Base-by-base conservation (phyloP, 2,329 filamentous ascomycete genomes). In the Trichoderma citrinoviride region DNA sequence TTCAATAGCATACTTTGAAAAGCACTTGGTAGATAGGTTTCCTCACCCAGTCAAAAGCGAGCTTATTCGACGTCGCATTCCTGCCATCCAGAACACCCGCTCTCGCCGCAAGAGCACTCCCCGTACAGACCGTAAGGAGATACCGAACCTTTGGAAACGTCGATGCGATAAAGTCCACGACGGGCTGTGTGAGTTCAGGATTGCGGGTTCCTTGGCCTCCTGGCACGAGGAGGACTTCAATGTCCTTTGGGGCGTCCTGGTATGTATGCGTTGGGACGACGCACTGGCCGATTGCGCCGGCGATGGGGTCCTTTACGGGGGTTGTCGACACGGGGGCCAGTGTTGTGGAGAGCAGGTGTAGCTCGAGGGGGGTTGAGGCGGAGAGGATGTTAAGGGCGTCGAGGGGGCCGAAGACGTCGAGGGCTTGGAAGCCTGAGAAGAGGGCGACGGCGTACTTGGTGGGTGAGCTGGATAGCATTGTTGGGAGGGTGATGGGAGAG, bases 51-150 rank as follows among this genome's bases (percentile, higher is more conserved):
- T 75, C 72, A 72, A 82, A 89, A 0, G 78, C 75, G 3, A 70
- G 68, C 72, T 89, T 90, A 71, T 89, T 90, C 0, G 83, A 85
- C 0, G 87, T 90, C 1, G 86, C 88, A 17, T 75, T 76, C 46
- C 76, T 79, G 0, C 83, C 83, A 64, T 89, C 80, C 15, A 90
- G 73, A 0, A 88, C 70, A 0, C 86, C 87, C 0, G 86, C 77
- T 23, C 78, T 74, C 0, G 87, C 86, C 0, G 83, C 77, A 6
- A 87, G 72, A 2, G 80, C 79, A 2, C 82, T 77, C 0, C 87
- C 87, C 0, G 85, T 90, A 70, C 88, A 90, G 0, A 90, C 81
- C 0, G 84, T 87, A n/a, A 90, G 75, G 6, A 87, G 69, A 66
- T 83, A 85, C 54, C 77, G 73, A 7, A 87, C 68, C 7, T 75